Evolutionary conservation across 805 yeast species (phyloP), one percentile per base, ranked within the genome.

Genomic region (Ogataea neopini): DNA sequence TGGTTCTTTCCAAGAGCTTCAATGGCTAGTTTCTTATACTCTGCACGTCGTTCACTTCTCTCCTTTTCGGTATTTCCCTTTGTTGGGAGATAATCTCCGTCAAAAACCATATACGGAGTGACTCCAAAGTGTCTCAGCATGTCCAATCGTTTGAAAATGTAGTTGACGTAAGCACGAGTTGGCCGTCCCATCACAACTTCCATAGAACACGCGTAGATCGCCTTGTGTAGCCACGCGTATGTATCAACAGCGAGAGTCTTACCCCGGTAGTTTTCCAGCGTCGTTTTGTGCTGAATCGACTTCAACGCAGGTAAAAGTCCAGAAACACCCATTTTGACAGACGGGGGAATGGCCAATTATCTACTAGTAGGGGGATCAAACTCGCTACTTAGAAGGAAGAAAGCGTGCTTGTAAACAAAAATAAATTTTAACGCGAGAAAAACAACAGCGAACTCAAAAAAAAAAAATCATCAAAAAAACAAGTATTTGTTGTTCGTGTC

Each of bases 171-270:
- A 59, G 80, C 76, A n/a, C 74, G 72, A 0, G 98, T 88, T 1
- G 90, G 88, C 43, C 69, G 65, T 9, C 80, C 87, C 43, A 78
- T 71, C 7, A 89, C 88, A 40, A 94, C 69, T 42, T 94, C 96
- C 66, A 77, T 80, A 0, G 97, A 86, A 67, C 98, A 91, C 14
- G 88, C 72, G 43, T 84, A 77, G 3, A 88, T 83, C 4, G 94
- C 91, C 53, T 88, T 79, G 67, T 94, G 99, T 4, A 94, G 77
- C 99, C 99, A 94, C 1, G 97, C 90, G 61, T 89, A 94, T 0
- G 96, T 91, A 62, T 94, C 99, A n/a, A 94, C 84, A 0, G 96
- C 99, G 36, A 91, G 69, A 0, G 86, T 81, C 58, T 83, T 75
- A 1, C 96, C 97, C 11, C 80, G 67, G 63, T 81, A 88, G 29